A percentile compares a stretch with the other conserved stretches of the same genome.
These are phyloP conservation scores for Tuber aestivum DNA, from an alignment of 495 filamentous ascomycete species.

Conservation along the genomic window DNA sequence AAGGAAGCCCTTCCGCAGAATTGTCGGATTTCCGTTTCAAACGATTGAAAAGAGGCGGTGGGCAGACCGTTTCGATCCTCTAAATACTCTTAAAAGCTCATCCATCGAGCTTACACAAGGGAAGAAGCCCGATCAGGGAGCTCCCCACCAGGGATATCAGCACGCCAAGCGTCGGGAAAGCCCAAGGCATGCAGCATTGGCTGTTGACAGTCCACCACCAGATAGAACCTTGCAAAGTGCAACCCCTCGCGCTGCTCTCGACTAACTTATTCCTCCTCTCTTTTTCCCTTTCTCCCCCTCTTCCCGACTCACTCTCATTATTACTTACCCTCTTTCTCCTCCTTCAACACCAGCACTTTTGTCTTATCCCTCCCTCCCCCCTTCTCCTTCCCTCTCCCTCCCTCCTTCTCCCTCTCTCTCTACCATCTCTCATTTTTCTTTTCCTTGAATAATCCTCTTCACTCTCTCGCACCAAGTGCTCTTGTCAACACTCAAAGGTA, in stretches of 20 bases:
- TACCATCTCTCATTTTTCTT: constrained; percentile 1
- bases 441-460: constrained; percentile 15
- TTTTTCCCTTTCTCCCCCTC: background rate
- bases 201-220: constrained; percentile 12
- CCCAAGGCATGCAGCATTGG: constrained; percentile 10
- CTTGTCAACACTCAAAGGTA: constrained; percentile 19
- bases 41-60: background rate
- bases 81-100: background rate
- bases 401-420: background rate
- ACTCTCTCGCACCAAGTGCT: constrained; percentile 25
- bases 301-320: constrained; percentile 1
- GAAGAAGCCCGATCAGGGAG: background rate
- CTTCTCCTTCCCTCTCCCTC: background rate
- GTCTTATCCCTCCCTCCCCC: background rate
- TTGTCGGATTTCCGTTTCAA: background rate
- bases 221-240: constrained; percentile 15
- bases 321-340: constrained; percentile 4
- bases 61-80: background rate
- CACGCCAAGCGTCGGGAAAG: constrained; percentile 25
- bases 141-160: constrained; percentile 6
- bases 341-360: background rate
- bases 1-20: background rate
- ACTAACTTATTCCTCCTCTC: background rate
- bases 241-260: constrained; percentile 16
- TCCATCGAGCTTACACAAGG: background rate